phyloP scores from a whole-genome alignment of 2,329 filamentous ascomycete genomes.

The Neofusicoccum ribis region DNA sequence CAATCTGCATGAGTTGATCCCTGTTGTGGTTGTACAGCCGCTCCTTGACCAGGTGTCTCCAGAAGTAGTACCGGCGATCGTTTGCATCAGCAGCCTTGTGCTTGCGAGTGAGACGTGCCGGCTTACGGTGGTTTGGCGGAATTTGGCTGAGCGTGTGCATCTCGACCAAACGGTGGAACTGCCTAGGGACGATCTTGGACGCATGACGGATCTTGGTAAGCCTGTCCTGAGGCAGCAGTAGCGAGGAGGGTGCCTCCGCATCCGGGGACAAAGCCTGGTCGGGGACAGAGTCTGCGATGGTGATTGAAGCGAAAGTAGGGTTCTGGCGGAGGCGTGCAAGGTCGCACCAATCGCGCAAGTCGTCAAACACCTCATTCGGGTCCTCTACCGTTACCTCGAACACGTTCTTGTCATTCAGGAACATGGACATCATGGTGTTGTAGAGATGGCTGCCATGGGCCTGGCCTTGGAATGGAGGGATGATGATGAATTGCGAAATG shows the following conservation, averaged over 20 bases:
- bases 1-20: conserved; percentile 69
- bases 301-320: conserved; percentile 59
- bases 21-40: conserved; percentile 74
- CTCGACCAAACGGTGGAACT: conserved; percentile 73
- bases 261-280: conserved; percentile 54
- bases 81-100: conserved; percentile 55
- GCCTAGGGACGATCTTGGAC: conserved; percentile 73
- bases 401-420: conserved; percentile 66
- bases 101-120: conserved; percentile 45
- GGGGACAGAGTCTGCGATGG: conserved; percentile 51
- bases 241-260: conserved; percentile 51
- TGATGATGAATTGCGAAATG: conserved; percentile 89
- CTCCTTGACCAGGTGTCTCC: conserved; percentile 75
- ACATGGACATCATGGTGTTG: conserved; percentile 71
- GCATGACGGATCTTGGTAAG: conserved; percentile 57
- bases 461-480: conserved; percentile 81
- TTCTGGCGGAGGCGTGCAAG: conserved; percentile 62
- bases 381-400: conserved; percentile 91
- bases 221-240: conserved; percentile 60
- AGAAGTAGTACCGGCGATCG: conserved; percentile 66
- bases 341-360: conserved; percentile 75
- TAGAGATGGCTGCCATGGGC: conserved; percentile 83
- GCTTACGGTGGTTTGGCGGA: conserved; percentile 49
- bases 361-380: conserved; percentile 82
- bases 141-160: conserved; percentile 68